Percentiles rank a stretch among this genome's conserved stretches.
Evolutionary conservation across 352 stramenopile genomes (phyloP).

Genomic region (Phytophthora parvispora): DNA sequence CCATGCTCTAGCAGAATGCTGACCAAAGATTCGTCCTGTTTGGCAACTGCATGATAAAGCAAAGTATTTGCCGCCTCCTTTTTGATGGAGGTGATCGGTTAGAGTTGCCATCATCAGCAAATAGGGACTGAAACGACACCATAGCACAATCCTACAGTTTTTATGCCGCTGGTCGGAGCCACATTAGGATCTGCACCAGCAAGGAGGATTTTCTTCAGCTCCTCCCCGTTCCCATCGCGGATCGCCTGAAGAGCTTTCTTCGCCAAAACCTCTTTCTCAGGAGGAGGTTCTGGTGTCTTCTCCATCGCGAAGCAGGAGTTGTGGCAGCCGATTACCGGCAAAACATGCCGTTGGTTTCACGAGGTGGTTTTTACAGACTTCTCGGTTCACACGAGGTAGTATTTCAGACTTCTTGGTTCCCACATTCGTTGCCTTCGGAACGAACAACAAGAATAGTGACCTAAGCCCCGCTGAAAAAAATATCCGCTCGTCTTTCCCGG

Average conservation of each 20-base stretch:
- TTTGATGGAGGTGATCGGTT: background rate
- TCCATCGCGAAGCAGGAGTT: constrained; percentile 4
- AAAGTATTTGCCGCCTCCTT: constrained; percentile 6
- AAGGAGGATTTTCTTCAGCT: background rate
- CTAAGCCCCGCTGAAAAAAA: constrained; percentile 1
- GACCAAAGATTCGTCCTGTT: constrained; percentile 3
- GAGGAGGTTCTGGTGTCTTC: background rate
- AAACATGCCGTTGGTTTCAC: constrained; percentile 9
- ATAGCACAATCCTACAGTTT: background rate
- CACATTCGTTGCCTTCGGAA: background rate
- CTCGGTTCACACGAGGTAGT: background rate
- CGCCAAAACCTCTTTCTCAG: background rate
- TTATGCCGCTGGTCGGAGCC: constrained; percentile 4
- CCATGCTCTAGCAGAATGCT: constrained; percentile 9
- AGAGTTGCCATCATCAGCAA: background rate
- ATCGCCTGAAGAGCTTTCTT: constrained; percentile 14
- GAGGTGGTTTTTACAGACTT: background rate
- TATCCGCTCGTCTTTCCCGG: background rate
- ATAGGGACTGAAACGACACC: background rate
- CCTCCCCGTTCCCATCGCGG: background rate
- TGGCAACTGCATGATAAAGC: constrained; percentile 19
- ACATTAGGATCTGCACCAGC: constrained; percentile 1
- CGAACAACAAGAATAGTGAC: constrained; percentile 17
- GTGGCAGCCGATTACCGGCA: background rate
- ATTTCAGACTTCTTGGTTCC: background rate